Percentiles rank a stretch among this genome's conserved stretches.
Conservation (phyloP, 148 eudicot genomes). For the Amaranthus hypochondriacus region DNA sequence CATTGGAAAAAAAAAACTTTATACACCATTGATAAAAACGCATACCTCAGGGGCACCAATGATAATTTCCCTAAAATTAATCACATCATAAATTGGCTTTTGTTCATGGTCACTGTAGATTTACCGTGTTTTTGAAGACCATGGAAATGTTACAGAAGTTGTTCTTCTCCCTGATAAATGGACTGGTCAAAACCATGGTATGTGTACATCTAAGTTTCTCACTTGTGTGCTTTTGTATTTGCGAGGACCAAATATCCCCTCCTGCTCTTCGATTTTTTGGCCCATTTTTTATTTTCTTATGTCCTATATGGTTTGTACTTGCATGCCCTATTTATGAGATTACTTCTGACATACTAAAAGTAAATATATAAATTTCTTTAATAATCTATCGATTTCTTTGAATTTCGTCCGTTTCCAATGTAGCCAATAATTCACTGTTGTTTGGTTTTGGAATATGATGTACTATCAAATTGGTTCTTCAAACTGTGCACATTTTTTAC, state of each 20-base stretch:
- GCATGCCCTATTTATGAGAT: no score
- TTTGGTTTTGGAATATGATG: no score
- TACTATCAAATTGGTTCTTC: no score
- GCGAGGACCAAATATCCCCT: not conserved
- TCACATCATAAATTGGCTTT: not conserved
- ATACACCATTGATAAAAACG: no score
- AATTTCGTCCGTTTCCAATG: no score
- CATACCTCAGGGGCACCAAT: no score
- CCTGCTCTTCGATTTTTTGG: not conserved
- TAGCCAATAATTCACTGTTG: no score
- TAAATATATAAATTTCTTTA: not conserved
- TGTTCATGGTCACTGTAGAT: slow-evolving; percentile 30
- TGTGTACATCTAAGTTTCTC: not conserved
- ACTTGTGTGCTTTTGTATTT: not conserved
- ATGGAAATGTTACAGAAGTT: slow-evolving; percentile 64
- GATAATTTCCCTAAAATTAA: not conserved
- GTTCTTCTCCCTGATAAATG: slow-evolving; percentile 47
- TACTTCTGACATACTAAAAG: not conserved
- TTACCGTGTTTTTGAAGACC: slow-evolving; percentile 44
- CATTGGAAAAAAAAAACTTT: no score
- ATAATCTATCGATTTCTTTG: not conserved
- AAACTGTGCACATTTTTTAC: no score
- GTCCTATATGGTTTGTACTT: not conserved
- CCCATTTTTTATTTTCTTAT: not conserved
- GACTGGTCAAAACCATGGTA: slow-evolving; percentile 61